Evolutionary conservation across 495 filamentous ascomycete species (phyloP).

Genomic region (Penicillium longicatenatum): DNA sequence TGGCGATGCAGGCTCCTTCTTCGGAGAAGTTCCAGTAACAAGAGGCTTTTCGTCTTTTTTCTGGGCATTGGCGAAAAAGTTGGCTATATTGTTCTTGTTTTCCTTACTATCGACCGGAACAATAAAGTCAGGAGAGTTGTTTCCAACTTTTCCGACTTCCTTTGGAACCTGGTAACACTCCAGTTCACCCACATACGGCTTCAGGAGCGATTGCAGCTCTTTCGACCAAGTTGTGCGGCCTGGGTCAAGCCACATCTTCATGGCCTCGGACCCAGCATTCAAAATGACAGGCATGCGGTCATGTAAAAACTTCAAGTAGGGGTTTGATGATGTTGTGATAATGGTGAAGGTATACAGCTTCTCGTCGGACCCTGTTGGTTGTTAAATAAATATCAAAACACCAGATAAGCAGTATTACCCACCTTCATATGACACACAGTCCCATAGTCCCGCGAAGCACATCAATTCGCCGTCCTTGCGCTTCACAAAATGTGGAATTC

Average conservation of each 20-base stretch:
- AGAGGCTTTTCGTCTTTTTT: slow-evolving; percentile 30
- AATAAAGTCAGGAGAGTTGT: slow-evolving; percentile 80
- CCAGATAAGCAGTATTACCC: slow-evolving; percentile 10
- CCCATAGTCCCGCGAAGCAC: slow-evolving; percentile 91
- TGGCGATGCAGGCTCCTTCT: slow-evolving; percentile 12
- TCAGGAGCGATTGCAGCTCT: slow-evolving; percentile 74
- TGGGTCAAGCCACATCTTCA: slow-evolving; percentile 81
- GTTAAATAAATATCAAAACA: slow-evolving; percentile 5
- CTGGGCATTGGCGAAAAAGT: slow-evolving; percentile 75
- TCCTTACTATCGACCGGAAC: slow-evolving; percentile 78
- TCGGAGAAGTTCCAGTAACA: slow-evolving; percentile 2
- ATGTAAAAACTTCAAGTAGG: slow-evolving; percentile 81
- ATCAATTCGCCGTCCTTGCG: slow-evolving; percentile 82
- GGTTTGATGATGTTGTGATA: slow-evolving; percentile 83
- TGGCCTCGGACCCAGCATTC: slow-evolving; percentile 69
- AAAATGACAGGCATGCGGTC: slow-evolving; percentile 95
- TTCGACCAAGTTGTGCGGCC: slow-evolving; percentile 67
- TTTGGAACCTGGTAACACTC: slow-evolving; percentile 84
- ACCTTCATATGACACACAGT: slow-evolving; percentile 82
- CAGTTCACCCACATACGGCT: slow-evolving; percentile 76
- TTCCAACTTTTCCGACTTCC: slow-evolving; percentile 95
- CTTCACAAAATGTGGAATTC: slow-evolving; percentile 79
- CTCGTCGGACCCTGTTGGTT: slow-evolving; percentile 52
- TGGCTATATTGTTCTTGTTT: slow-evolving; percentile 89
- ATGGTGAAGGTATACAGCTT: slow-evolving; percentile 85